Conservation (phyloP, 1,139 yeast genomes). For the Suhomyces wounanorum region DNA sequence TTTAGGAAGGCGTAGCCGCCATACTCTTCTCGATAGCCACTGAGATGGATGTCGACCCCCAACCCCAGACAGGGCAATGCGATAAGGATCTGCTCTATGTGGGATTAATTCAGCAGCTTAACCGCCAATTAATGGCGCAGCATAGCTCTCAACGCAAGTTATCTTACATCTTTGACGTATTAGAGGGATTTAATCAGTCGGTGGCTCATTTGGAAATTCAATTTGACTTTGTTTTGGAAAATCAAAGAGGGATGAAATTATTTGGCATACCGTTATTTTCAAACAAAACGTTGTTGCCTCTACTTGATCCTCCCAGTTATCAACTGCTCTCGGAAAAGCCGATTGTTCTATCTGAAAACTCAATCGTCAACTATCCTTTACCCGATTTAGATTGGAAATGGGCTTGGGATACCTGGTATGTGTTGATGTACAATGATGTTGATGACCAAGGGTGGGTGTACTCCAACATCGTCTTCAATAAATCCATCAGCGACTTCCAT, state of each 20-base stretch:
- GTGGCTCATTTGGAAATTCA: constrained; percentile 15
- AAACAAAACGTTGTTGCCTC: constrained; percentile 54
- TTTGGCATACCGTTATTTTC: constrained; percentile 68
- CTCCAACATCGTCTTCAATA: constrained; percentile 48
- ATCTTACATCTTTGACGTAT: constrained; percentile 12
- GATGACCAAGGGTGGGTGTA: constrained; percentile 84
- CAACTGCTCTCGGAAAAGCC: constrained; percentile 36
- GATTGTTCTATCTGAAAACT: constrained; percentile 31
- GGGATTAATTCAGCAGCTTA: constrained; percentile 14
- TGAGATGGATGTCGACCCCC: neutral
- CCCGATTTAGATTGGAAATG: constrained; percentile 73
- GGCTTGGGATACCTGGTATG: constrained; percentile 74
- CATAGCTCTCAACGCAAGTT: constrained; percentile 11
- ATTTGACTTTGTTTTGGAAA: constrained; percentile 56
- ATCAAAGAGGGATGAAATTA: constrained; percentile 68
- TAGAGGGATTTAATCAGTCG: constrained; percentile 14
- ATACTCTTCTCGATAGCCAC: neutral
- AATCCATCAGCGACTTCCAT: constrained; percentile 42
- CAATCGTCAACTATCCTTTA: constrained; percentile 50
- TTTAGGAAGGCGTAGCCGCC: neutral
- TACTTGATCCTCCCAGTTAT: constrained; percentile 58
- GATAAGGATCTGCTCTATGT: constrained; percentile 12
- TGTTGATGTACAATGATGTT: constrained; percentile 67
- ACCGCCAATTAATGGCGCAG: constrained; percentile 7
- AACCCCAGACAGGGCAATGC: neutral